Evolutionary conservation across 805 yeast species (phyloP), one percentile per base, ranked within the genome.

Genomic region (Clavispora phyllophila): DNA sequence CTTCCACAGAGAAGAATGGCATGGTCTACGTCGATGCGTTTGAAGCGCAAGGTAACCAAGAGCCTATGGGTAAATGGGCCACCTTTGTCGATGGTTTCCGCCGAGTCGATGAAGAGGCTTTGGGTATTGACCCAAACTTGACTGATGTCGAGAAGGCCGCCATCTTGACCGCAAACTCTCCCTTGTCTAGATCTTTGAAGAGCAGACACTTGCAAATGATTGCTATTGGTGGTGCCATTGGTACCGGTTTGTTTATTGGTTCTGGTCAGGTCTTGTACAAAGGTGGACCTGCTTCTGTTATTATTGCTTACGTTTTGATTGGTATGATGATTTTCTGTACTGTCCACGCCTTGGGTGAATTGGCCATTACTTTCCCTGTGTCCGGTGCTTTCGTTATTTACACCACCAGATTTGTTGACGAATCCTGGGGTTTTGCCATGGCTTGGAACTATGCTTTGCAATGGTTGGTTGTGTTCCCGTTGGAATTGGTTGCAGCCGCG

Each of bases 211-310:
- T 82, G 53, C 79, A 80, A 50, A 79, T 82, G 76, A 75, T 82
- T 47, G 80, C 87, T 27, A 77, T 82, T 36, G 86, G 86, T 31
- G 81, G 84, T 36, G 73, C 82, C 33, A 76, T 82, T 29, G 87
- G 87, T 45, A 80, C 86, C 3, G 87, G 88, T 56, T 62, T 82
- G 43, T 80, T 82, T 48, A 79, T 79, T 41, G 86, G 85, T 44
- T 73, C 75, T 39, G 84, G 81, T 49, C 60, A 72, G 34, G 78
- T 84, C 1, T 65, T 83, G 46, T 57, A 58, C 27, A 68, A 72
- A 15, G 84, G 84, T 54, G 88, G 88, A 33, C 84, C 86, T 5
- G 85, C 80, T 3, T 75, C 82, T 26, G 70, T 48, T 28, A 66
- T 81, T 9, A 70, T 81, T 29, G 84, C 82, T 8, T 80, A 78